Evolutionary conservation across 2,329 filamentous ascomycete species (phyloP), one percentile per base, ranked within the genome.

Genomic region (Lachnellula willkommii): DNA sequence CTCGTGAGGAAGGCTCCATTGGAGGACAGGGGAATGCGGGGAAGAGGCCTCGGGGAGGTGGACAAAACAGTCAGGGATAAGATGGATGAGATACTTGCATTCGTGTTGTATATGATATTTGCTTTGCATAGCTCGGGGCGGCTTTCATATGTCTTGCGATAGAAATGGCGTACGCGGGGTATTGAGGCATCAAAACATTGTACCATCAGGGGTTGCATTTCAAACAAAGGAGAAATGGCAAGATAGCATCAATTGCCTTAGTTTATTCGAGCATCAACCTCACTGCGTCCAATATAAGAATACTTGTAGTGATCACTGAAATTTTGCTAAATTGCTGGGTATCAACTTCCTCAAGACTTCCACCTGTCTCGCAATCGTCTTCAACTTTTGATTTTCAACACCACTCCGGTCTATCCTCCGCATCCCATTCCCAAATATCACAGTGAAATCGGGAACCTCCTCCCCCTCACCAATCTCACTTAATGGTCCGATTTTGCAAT

Each of bases 401-500:
- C 81, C 79, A 50, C 83, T 81, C 47, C 71, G 78, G 66, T 89
- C 85, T 32, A 71, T 70, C 58, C 84, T 77, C 60, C 77, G 75
- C 62, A 76, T 74, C 26, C 85, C 85, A 55, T 81, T 80, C 0
- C 86, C 85, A 70, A 83, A 90, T 22, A 90, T 74, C 5, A 91
- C 87, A 0, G 83, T 86, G 68, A 81, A 83, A 57, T 90, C 86
- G 0, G 81, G 80, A 0, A 92, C 67, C 11, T 75, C 72, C 35
- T 83, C 80, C 0, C 80, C 79, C 9, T 83, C 79, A 0, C 73
- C 70, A 43, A 91, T 74, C 26, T 78, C 75, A 24, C 81, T 85
- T 57, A 82, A 77, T 0, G 87, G 79, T 7, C 87, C 85, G 51
- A 92, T 77, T 22, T 87, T 90, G 65, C 87, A 87, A 68, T 90